Evolutionary conservation across 495 filamentous ascomycete species (phyloP), one percentile per base, ranked within the genome.

Genomic region (Darksidea phi): DNA sequence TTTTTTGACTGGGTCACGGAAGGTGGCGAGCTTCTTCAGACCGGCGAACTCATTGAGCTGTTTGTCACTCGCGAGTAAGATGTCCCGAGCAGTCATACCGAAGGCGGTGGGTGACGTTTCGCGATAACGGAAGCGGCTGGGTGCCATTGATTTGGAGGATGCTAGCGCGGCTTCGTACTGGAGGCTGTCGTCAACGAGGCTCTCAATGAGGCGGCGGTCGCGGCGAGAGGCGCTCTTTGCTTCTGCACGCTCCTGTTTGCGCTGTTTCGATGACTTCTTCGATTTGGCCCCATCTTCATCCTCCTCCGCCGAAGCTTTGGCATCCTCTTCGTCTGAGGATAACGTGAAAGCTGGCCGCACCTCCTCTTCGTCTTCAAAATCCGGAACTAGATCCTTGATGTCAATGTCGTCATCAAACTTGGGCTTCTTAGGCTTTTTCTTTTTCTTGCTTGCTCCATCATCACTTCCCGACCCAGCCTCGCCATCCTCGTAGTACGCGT

Each of bases 321-420:
- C 56, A 12, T 60, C 60, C 15, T 71, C 81, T n/a, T 80, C 78
- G 26, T 80, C 77, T 18, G 75, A 74, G 34, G 76, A 74, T 1
- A 86, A 73, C 0, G 77, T 76, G 47, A 87, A 72, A 0, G 73
- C 70, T 21, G 85, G 82, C 54, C 79, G 75, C n/a, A 68, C 61
- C 10, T 63, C 66, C 12, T 78, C 79, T 10, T 76, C 72, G 13
- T 89, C 78, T 12, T 82, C 83, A 68, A 95, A 97, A 58, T 94
- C 90, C 1, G 91, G 91, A 38, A 96, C 75, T 26, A 98, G 75
- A 71, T 98, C 93, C 25, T 85, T 88, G 75, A 97, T 97, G 67
- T 96, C 91, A 67, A 97, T 96, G 68, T 98, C 94, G 66, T 96
- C 90, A 59, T 95, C 88, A 89, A 91, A 98, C 55, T 85, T 89